These are phyloP conservation scores for Globisporangium emineosum DNA, from an alignment of 352 stramenopile genomes.

Conservation along the genomic window DNA sequence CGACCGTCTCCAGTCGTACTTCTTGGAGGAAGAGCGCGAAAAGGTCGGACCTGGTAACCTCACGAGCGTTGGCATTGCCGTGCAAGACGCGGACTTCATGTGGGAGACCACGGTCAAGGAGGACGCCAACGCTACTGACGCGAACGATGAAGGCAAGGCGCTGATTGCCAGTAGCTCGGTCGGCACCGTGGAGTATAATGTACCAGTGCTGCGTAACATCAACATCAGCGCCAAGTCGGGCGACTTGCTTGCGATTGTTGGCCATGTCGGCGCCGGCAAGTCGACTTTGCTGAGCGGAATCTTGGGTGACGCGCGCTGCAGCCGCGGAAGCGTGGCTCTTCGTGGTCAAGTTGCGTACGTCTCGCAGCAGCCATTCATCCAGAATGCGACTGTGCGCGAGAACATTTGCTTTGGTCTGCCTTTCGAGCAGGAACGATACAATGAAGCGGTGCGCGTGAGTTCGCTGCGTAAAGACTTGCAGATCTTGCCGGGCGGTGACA, in stretches of 20 bases:
- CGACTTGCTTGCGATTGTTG: slow-evolving; percentile 78
- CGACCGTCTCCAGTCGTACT: slow-evolving; percentile 52
- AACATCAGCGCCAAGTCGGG: slow-evolving; percentile 62
- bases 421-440: slow-evolving; percentile 37
- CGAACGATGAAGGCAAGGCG: slow-evolving; percentile 26
- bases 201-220: slow-evolving; percentile 45
- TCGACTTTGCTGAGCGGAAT: slow-evolving; percentile 54
- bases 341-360: slow-evolving; percentile 51
- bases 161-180: slow-evolving; percentile 12
- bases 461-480: slow-evolving; percentile 84
- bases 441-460: slow-evolving; percentile 56
- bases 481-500: slow-evolving; percentile 90
- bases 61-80: slow-evolving; percentile 33
- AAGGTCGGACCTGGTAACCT: slow-evolving; percentile 75
- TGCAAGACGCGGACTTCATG: slow-evolving; percentile 55
- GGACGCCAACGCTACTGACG: slow-evolving; percentile 21
- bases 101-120: slow-evolving; percentile 44
- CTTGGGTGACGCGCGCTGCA: slow-evolving; percentile 37
- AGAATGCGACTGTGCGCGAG: slow-evolving; percentile 44
- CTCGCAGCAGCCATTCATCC: slow-evolving; percentile 57
- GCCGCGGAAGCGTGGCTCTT: slow-evolving; percentile 21
- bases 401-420: slow-evolving; percentile 47
- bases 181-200: slow-evolving; percentile 22
- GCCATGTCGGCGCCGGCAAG: slow-evolving; percentile 79
- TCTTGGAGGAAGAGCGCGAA: slow-evolving; percentile 61